Evolutionary conservation across 371 early-diverging fungal genomes (phyloP), one percentile per base, ranked within the genome.

Genomic region (Mortierella sp.): DNA sequence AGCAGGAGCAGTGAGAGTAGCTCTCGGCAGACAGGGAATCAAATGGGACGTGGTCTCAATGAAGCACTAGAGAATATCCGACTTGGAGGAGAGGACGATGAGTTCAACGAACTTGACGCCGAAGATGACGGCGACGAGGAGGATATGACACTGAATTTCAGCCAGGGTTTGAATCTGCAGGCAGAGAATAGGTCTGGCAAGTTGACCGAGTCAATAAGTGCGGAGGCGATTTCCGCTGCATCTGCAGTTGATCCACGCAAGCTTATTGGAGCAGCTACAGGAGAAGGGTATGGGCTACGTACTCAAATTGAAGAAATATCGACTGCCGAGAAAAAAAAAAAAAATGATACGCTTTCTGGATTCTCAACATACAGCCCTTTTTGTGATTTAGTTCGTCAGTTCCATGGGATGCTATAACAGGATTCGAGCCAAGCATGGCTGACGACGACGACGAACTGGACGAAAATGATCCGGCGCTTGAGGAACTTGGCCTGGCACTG

Each of bases 401-500:
- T 0, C 56, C 69, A 7, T 75, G 75, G 75, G 54, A 64, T 31
- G 29, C 31, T 43, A 12, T 65, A 51, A 54, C 47, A 31, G 64
- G 54, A 31, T 66, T 70, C 28, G 75, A 72, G 15, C 45, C 69
- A 1, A 57, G 37, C 6, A 31, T 64, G 32, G 66, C 32, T 19
- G 77, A 76, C 17, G 71, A 66, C 29, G 81, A 75, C 34, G 81
- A 80, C 12, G 81, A 80, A 23, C 32, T 76, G 40, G 76, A 82
- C 26, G 58, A 51, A 15, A 63, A 70, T 19, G 77, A 76, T 55
- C 76, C 75, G 2, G 82, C 72, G 1, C 17, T 76, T 8, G 77
- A 76, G 37, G 82, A 76, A 42, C 75, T 80, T n/a, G 77, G 82
- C 37, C 31, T 76, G 9, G 70, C 82, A 3, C 47, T 75, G 15